Evolutionary conservation across 805 yeast species (phyloP).

Genomic region (Clavispora santaluciae): DNA sequence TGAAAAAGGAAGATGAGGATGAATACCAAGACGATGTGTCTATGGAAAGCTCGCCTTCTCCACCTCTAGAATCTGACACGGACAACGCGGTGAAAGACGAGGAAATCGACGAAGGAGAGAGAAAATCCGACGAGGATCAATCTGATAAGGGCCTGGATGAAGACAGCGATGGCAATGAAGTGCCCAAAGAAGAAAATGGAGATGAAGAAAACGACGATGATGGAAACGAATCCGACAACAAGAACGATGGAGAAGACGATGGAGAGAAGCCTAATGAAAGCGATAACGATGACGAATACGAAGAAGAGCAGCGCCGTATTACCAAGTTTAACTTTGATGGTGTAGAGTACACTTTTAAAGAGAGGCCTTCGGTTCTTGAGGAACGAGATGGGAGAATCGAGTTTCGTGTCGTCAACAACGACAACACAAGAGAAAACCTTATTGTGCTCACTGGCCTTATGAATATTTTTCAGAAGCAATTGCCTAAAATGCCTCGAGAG

Average conservation of each 20-base stretch:
- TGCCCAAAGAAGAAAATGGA: slow-evolving; percentile 8
- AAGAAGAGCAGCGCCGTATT: slow-evolving; percentile 37
- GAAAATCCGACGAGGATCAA: slow-evolving; percentile 13
- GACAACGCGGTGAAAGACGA: slow-evolving; percentile 15
- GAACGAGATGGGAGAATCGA: slow-evolving; percentile 92
- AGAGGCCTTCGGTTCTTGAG: slow-evolving; percentile 90
- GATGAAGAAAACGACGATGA: slow-evolving; percentile 3
- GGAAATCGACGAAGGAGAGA: slow-evolving; percentile 14
- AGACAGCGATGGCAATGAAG: slow-evolving; percentile 10
- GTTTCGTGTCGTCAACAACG: slow-evolving; percentile 94
- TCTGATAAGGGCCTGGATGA: slow-evolving; percentile 17
- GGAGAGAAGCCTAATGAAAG: slow-evolving; percentile 25
- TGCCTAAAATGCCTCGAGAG: slow-evolving; percentile 98
- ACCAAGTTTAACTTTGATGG: slow-evolving; percentile 69
- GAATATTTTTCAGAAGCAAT: slow-evolving; percentile 93
- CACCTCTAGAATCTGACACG: slow-evolving; percentile 18
- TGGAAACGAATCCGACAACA: slow-evolving; percentile 6
- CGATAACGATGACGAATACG: slow-evolving; percentile 41
- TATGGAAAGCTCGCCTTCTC: slow-evolving; percentile 8
- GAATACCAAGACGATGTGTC: slow-evolving; percentile 13
- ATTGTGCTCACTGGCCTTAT: slow-evolving; percentile 92
- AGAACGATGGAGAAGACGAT: slow-evolving; percentile 5
- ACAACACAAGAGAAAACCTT: slow-evolving; percentile 78
- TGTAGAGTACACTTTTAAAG: slow-evolving; percentile 73
- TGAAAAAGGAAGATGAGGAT: slow-evolving; percentile 13